A percentile compares a stretch with the other conserved stretches of the same genome.
These are phyloP conservation scores for Syzygium malaccense DNA, from an alignment of 441 rosid genomes.

Conservation along the genomic window DNA sequence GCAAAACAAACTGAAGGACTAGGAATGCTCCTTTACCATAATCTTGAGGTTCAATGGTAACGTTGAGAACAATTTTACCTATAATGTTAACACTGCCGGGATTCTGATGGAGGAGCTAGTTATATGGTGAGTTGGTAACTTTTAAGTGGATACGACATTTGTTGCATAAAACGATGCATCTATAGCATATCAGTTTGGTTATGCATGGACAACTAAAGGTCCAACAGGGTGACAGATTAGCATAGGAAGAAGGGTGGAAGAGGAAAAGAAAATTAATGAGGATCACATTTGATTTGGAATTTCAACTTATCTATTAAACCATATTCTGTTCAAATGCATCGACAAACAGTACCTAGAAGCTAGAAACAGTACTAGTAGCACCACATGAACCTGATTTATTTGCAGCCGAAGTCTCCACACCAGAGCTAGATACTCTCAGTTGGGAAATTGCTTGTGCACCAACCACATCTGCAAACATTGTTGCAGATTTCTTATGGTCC, in stretches of 20 bases:
- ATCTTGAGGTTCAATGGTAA: not conserved
- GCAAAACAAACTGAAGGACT: not conserved
- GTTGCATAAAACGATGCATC: not conserved
- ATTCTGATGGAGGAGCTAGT: not conserved
- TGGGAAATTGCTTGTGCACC: constrained; percentile 84
- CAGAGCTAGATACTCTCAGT: constrained; percentile 30
- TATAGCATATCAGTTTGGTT: not conserved
- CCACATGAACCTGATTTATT: constrained; percentile 40
- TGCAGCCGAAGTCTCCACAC: constrained; percentile 13
- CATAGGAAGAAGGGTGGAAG: not conserved
- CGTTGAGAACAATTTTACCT: not conserved
- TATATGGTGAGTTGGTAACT: not conserved
- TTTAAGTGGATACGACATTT: not conserved
- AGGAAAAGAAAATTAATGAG: not conserved
- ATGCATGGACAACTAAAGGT: not conserved
- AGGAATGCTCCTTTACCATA: not conserved
- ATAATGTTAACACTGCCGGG: not conserved
- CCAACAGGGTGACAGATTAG: not conserved
- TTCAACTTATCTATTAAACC: not conserved
- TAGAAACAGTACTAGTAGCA: not conserved
- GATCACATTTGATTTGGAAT: not conserved
- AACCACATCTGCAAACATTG: constrained; percentile 84
- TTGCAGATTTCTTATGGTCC: constrained; percentile 88
- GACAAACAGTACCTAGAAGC: not conserved
- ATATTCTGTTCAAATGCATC: not conserved